A percentile compares a stretch with the other conserved stretches of the same genome.
These are phyloP conservation scores for Wickerhamiella pararugosa DNA, from an alignment of 1,139 yeast species.

Conservation along the genomic window DNA sequence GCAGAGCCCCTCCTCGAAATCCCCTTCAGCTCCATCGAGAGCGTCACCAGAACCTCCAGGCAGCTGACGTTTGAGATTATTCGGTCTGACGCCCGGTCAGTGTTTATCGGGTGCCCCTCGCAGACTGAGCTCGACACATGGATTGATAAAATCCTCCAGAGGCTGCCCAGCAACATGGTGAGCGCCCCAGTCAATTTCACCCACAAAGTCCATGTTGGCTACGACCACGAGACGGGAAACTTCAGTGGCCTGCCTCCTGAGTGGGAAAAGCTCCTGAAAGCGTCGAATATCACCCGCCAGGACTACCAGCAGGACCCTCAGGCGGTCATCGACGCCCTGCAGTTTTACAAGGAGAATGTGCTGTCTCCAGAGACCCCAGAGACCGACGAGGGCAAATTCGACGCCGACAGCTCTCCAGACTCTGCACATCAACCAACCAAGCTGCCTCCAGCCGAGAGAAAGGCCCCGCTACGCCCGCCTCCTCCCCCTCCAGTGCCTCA, in stretches of 20 bases:
- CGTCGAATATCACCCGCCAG: background rate
- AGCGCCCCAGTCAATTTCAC: slow-evolving; percentile 1
- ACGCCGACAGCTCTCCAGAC: background rate
- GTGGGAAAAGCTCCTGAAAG: slow-evolving; percentile 4
- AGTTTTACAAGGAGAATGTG: background rate
- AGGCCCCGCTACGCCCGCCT: too few relatives aligned
- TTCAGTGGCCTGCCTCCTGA: slow-evolving; percentile 4
- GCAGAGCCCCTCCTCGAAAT: background rate
- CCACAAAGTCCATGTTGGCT: slow-evolving; percentile 3
- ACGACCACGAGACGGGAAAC: background rate
- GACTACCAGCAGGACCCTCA: slow-evolving; percentile 1
- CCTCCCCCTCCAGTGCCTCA: too few relatives aligned
- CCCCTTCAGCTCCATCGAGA: background rate
- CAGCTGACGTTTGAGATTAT: slow-evolving; percentile 1
- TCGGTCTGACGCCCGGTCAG: background rate
- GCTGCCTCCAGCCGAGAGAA: too few relatives aligned
- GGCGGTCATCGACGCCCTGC: slow-evolving; percentile 3
- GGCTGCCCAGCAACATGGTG: background rate
- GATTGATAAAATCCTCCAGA: slow-evolving; percentile 1
- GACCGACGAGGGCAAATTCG: background rate
- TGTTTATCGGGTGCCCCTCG: background rate
- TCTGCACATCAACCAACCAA: too few relatives aligned
- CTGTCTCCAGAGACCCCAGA: background rate
- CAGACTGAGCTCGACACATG: background rate
- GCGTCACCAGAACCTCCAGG: background rate